phyloP scores from a whole-genome alignment of 163 green algal genomes.

The Prototheca wickerhamii region DNA sequence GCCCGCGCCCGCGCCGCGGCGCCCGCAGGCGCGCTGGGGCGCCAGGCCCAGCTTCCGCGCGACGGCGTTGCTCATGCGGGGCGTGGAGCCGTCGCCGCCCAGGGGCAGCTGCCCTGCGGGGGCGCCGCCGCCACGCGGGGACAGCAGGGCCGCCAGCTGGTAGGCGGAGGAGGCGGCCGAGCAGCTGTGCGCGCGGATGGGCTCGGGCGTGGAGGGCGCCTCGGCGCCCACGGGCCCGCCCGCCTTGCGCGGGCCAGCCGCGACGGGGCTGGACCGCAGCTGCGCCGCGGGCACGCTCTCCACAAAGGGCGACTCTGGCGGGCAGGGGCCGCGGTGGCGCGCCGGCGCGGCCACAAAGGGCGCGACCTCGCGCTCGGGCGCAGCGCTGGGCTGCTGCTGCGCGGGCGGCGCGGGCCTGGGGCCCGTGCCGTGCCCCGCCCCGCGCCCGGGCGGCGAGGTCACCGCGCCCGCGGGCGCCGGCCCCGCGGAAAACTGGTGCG shows the following conservation, averaged over 20 bases:
- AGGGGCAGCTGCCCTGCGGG: no score
- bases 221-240: background rate
- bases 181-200: background rate
- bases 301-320: no score
- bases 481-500: constrained; percentile 33
- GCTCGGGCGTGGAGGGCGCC: background rate
- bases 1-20: background rate
- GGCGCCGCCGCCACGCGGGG: no score
- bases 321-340: no score
- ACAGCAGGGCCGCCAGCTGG: background rate
- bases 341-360: no score
- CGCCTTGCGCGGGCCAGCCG: no score
- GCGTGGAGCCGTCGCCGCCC: constrained; percentile 12
- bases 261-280: no score
- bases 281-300: no score
- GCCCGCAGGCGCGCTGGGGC: constrained; percentile 6
- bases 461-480: constrained; percentile 21
- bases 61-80: constrained; percentile 36
- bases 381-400: background rate
- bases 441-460: no score
- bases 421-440: no score
- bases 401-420: no score
- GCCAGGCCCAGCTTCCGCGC: constrained; percentile 35
- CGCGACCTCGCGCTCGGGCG: no score
- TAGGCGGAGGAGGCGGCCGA: background rate